A percentile compares a stretch with the other conserved stretches of the same genome.
Conservation (phyloP, 1,284 basidiomycete genomes). For the Leccinum pallidistipes region DNA sequence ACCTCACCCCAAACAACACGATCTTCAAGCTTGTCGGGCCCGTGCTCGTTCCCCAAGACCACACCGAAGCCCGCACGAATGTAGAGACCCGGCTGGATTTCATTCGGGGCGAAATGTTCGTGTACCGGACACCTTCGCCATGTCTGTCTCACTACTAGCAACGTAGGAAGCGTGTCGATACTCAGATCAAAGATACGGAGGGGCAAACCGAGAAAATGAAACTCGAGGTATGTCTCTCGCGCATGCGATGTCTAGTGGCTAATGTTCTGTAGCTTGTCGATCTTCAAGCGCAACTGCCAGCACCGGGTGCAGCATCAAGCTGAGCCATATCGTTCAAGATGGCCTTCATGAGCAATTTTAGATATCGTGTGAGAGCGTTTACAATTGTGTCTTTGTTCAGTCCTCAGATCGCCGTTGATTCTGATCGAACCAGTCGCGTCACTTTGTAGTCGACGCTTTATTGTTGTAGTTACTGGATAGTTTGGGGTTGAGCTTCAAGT, state of each 20-base stretch:
- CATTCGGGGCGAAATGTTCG: slow-evolving; percentile 89
- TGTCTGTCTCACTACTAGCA: slow-evolving; percentile 8
- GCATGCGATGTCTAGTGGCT: slow-evolving; percentile 11
- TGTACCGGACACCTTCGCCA: slow-evolving; percentile 13
- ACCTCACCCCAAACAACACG: slow-evolving; percentile 73
- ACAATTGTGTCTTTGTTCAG: background rate
- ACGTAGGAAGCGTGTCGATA: slow-evolving; percentile 77
- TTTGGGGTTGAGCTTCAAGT: background rate
- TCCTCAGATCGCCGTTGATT: background rate
- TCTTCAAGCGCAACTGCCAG: slow-evolving; percentile 57
- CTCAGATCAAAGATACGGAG: slow-evolving; percentile 74
- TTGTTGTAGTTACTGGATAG: background rate
- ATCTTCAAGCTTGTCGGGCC: slow-evolving; percentile 95
- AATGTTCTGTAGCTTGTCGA: slow-evolving; percentile 54
- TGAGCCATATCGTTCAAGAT: slow-evolving; percentile 1
- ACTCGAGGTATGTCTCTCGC: slow-evolving; percentile 54
- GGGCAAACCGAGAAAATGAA: slow-evolving; percentile 78
- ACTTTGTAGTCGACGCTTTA: background rate
- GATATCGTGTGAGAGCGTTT: background rate
- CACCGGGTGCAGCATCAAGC: slow-evolving; percentile 9
- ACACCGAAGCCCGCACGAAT: slow-evolving; percentile 84
- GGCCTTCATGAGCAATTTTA: background rate
- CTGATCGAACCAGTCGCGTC: background rate
- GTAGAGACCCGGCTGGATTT: slow-evolving; percentile 92
- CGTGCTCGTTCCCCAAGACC: slow-evolving; percentile 89